These are phyloP conservation scores for Rhizoclosmatium globosum DNA, from an alignment of 192 early-diverging fungal species.

Conservation along the genomic window DNA sequence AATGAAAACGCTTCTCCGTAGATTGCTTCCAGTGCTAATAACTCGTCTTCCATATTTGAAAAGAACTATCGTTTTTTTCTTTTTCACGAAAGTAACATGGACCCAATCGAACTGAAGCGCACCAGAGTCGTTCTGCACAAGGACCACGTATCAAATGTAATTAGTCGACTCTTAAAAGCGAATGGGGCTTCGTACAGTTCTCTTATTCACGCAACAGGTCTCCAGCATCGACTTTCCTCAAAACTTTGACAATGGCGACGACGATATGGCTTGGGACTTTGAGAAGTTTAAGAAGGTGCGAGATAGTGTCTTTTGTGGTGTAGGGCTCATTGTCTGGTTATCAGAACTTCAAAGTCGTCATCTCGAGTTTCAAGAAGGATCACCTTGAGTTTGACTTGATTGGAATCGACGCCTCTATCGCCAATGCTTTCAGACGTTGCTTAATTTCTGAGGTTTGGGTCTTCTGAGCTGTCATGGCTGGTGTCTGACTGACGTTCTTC, in stretches of 20 bases:
- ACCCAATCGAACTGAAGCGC: constrained; percentile 50
- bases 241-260: constrained; percentile 63
- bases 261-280: constrained; percentile 68
- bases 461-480: not conserved
- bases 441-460: constrained; percentile 85
- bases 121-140: constrained; percentile 70
- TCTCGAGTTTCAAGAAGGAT: constrained; percentile 68
- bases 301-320: not conserved
- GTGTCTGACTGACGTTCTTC: not conserved
- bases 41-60: constrained; percentile 35
- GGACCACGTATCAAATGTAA: constrained; percentile 76
- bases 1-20: constrained; percentile 26
- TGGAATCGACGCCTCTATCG: constrained; percentile 91
- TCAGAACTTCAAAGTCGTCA: constrained; percentile 78
- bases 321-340: not conserved
- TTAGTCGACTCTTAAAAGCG: constrained; percentile 16
- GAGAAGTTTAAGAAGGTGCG: constrained; percentile 75
- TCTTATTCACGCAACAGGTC: constrained; percentile 55
- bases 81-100: constrained; percentile 14
- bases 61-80: not conserved
- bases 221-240: constrained; percentile 83
- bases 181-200: too few species aligned
- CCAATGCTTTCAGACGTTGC: constrained; percentile 92
- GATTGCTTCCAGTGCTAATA: constrained; percentile 39
- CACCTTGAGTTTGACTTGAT: constrained; percentile 97